Base-by-base conservation (phyloP, 176 grass and related monocot species). In the Carex littledalei region DNA sequence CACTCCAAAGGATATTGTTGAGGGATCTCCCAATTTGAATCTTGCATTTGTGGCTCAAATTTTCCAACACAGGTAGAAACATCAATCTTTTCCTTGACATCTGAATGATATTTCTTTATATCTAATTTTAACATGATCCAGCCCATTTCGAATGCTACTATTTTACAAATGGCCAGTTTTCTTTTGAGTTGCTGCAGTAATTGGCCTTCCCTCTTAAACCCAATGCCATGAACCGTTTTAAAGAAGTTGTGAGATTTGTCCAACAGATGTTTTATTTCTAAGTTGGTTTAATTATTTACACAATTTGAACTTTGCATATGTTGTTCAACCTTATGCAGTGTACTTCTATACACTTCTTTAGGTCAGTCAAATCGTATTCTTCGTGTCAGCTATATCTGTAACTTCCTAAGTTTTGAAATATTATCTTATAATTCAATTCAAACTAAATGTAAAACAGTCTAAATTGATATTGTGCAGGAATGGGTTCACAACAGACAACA, bases 31-130 rank as follows among this genome's bases (percentile, higher is more conserved):
- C 82, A 98, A 98, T 91, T 87, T 98, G 72, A 98, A 98, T 91
- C 95, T 98, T 89, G 95, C 93, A 89, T 98, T 98, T 86, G 95
- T 95, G 79, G 95, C 95, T 60, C 95, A 98, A 85, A 98, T 98
- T 86, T 98, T 98, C 81, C 95, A 98, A 83, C 93, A 95, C 67
- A 90, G 93, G 95, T 95, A 80, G 87, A 85, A 66, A 68, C 13
- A 5, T 10, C 37, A 5, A 85, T 84, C 24, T 53, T 24, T 78
- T 53, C 43, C 73, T 55, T 55, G 17, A 78, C 14, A 84, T 84
- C 29, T 35, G 56, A 37, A 18, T 29, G 17, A 29, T 39, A 49
- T 17, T 64, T 65, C 26, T 78, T 0, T 65, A 32, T 31, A 63
- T 78, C 52, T 32, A 80, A 59, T 59, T 59, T 59, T 59, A 53